A percentile compares a stretch with the other conserved stretches of the same genome.
These are phyloP conservation scores for Knoxdaviesia capensis DNA, from an alignment of 2,329 filamentous ascomycete species.

Conservation along the genomic window DNA sequence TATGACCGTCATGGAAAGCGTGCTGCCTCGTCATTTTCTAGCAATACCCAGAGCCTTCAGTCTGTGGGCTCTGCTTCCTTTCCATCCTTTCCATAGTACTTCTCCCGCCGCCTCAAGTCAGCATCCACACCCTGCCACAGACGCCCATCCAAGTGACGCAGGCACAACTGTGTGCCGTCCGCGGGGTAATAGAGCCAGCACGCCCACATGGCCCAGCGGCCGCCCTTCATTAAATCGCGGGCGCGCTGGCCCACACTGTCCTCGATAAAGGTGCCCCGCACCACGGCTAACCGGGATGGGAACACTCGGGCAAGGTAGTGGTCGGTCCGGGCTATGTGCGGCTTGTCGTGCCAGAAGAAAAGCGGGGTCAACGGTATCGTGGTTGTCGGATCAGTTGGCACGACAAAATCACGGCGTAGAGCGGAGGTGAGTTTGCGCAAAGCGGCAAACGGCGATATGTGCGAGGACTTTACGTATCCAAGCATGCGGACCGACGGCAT, in stretches of 20 bases:
- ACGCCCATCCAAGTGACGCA: conserved; percentile 29
- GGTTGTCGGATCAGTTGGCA: not conserved
- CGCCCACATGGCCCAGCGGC: conserved; percentile 28
- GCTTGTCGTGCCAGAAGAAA: conserved; percentile 40
- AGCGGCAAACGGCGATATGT: conserved; percentile 20
- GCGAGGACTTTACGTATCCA: conserved; percentile 25
- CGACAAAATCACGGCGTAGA: conserved; percentile 13
- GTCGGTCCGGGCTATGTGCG: conserved; percentile 24
- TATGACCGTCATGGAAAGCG: too few relatives aligned
- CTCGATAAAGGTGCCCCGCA: conserved; percentile 33
- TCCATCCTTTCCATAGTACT: too few relatives aligned
- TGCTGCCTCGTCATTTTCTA: too few relatives aligned
- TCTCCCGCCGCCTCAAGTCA: not conserved
- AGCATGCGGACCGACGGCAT: conserved; percentile 30
- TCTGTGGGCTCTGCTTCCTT: too few relatives aligned
- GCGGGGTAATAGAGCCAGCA: conserved; percentile 34
- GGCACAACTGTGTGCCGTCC: conserved; percentile 21
- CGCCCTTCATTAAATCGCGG: conserved; percentile 34
- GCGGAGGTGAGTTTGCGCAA: conserved; percentile 19
- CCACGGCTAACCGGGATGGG: conserved; percentile 25
- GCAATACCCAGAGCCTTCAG: too few relatives aligned
- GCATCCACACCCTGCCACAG: conserved; percentile 21
- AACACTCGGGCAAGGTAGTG: conserved; percentile 32
- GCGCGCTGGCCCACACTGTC: conserved; percentile 33
- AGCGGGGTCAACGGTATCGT: conserved; percentile 28